Conservation (phyloP, 768 basidiomycete species). For the Tricholoma bakamatsutake region DNA sequence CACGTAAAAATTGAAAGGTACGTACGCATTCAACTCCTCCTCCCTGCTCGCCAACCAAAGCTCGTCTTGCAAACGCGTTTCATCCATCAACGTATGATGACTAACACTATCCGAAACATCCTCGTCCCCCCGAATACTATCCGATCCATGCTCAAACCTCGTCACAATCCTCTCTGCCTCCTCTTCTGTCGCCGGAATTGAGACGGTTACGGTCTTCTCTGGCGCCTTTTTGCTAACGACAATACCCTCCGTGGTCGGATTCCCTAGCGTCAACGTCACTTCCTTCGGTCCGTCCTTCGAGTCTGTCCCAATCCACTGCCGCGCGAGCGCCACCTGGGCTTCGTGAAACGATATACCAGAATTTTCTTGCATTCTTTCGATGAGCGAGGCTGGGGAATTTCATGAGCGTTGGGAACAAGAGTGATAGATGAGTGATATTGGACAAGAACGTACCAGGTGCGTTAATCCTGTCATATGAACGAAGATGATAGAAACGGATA, state of each 20-base stretch:
- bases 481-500: slow-evolving; percentile 89
- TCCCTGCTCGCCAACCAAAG: slow-evolving; percentile 78
- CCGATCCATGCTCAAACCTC: slow-evolving; percentile 66
- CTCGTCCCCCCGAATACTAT: slow-evolving; percentile 48
- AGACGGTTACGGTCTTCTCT: slow-evolving; percentile 52
- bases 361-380: slow-evolving; percentile 63
- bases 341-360: slow-evolving; percentile 78
- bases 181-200: slow-evolving; percentile 58
- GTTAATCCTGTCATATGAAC: slow-evolving; percentile 88
- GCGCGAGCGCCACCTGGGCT: slow-evolving; percentile 81
- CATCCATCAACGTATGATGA: slow-evolving; percentile 71
- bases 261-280: slow-evolving; percentile 53
- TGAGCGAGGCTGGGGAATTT: slow-evolving; percentile 30
- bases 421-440: background rate
- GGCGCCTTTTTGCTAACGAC: slow-evolving; percentile 46
- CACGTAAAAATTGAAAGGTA: slow-evolving; percentile 18
- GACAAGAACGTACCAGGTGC: slow-evolving; percentile 50
- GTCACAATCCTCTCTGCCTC: slow-evolving; percentile 35
- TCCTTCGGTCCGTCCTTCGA: slow-evolving; percentile 37
- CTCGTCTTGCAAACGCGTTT: slow-evolving; percentile 63
- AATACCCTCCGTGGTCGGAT: slow-evolving; percentile 34
- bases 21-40: slow-evolving; percentile 77
- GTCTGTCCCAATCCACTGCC: slow-evolving; percentile 62
- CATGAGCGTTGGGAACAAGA: background rate
- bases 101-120: slow-evolving; percentile 70